Conservation (phyloP, 169 alveolate species). For the Amoebophrya sp. region DNA sequence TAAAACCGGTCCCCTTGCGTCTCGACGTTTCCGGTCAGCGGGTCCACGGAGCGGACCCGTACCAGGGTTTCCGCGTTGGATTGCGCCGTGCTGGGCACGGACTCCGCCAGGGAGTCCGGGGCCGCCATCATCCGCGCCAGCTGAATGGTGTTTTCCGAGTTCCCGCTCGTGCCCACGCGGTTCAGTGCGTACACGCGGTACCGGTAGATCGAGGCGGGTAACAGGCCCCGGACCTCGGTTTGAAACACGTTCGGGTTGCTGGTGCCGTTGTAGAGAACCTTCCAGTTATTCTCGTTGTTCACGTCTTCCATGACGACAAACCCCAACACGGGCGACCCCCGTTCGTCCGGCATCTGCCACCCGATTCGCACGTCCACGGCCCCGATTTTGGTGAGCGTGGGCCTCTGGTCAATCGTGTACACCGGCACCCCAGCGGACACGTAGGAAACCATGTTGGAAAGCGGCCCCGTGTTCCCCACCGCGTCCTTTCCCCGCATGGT, state of each 20-base stretch:
- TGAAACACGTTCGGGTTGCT: constrained; percentile 28
- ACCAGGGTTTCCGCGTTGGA: constrained; percentile 18
- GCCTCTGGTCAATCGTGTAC: neutral
- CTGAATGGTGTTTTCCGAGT: neutral
- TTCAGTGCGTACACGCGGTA: constrained; percentile 28
- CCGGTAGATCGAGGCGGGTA: constrained; percentile 3
- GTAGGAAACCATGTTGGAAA: constrained; percentile 31
- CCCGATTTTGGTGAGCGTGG: constrained; percentile 24
- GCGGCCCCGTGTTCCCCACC: neutral
- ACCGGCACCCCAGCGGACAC: constrained; percentile 35
- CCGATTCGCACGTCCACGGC: constrained; percentile 18
- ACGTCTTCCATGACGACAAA: constrained; percentile 30
- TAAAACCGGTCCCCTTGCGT: neutral
- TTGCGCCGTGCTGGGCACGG: neutral
- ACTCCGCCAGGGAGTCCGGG: neutral
- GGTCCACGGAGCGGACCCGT: neutral
- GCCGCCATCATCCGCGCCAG: constrained; percentile 22
- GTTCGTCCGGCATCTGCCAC: constrained; percentile 29
- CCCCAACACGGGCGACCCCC: constrained; percentile 30
- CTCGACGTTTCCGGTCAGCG: neutral
- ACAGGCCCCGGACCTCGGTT: constrained; percentile 26
- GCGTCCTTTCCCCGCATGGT: neutral
- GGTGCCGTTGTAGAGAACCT: neutral
- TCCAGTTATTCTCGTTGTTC: constrained; percentile 29
- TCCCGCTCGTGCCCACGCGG: constrained; percentile 34